A percentile compares a stretch with the other conserved stretches of the same genome.
Conservation (phyloP, 1,284 basidiomycete genomes). For the Trametes polyzona region DNA sequence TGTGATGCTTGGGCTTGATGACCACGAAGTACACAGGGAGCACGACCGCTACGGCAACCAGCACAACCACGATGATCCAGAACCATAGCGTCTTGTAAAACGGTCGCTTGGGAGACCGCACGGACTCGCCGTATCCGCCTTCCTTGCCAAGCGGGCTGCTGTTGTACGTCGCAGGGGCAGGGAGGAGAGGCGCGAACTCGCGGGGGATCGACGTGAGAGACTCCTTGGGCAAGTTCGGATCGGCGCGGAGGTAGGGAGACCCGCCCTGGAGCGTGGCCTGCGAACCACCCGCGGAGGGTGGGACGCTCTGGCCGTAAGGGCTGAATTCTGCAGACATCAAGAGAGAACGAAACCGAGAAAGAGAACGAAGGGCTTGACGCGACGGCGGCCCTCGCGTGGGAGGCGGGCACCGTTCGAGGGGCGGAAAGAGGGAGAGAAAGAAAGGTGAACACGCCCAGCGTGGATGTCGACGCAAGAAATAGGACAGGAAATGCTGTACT, state of each 20-base stretch:
- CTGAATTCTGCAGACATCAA: conserved; percentile 3
- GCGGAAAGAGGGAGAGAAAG: not conserved
- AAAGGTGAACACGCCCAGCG: not conserved
- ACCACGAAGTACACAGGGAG: conserved; percentile 47
- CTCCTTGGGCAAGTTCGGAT: not conserved
- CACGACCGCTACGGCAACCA: conserved; percentile 45
- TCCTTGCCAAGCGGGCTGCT: conserved; percentile 5
- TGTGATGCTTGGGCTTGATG: conserved; percentile 38
- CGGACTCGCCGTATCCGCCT: not conserved
- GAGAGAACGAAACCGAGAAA: not conserved
- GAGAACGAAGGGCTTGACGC: no score
- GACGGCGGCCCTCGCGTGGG: not conserved
- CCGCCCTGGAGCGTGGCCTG: conserved; percentile 9
- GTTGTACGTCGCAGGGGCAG: not conserved
- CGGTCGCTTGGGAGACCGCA: conserved; percentile 45
- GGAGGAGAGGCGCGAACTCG: conserved; percentile 6
- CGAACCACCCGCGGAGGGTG: not conserved
- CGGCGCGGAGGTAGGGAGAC: not conserved
- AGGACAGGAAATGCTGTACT: not conserved
- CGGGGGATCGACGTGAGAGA: conserved; percentile 9
- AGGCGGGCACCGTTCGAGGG: not conserved
- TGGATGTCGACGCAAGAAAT: not conserved
- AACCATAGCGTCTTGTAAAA: conserved; percentile 32
- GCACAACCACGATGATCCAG: conserved; percentile 24
- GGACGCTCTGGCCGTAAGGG: not conserved